Evolutionary conservation across 495 filamentous ascomycete genomes (phyloP).

Genomic region (Tetracladium setigerum): DNA sequence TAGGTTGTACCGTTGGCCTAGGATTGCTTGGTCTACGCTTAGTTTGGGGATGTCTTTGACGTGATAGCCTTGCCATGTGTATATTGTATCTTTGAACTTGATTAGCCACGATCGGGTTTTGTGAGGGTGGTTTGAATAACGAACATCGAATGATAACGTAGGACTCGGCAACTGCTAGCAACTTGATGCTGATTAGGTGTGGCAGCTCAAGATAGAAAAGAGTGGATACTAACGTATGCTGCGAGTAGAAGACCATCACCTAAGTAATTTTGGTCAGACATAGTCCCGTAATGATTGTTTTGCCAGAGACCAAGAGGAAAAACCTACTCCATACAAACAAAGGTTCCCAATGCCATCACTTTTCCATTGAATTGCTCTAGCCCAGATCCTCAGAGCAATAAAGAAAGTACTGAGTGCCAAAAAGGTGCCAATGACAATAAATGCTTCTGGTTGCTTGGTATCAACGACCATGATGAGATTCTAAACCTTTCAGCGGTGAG

Average conservation of each 20-base stretch:
- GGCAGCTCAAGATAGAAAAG: neutral
- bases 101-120: neutral
- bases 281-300: no score
- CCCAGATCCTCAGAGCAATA: neutral
- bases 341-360: neutral
- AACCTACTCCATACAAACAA: constrained; percentile 1
- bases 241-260: neutral
- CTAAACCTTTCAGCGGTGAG: no score
- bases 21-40: neutral
- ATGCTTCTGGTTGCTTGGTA: neutral
- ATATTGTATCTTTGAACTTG: constrained; percentile 1
- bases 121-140: neutral
- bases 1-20: constrained; percentile 21
- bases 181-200: neutral
- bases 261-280: neutral
- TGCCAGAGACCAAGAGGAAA: no score
- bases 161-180: neutral
- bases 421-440: neutral
- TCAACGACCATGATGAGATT: no score
- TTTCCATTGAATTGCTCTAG: neutral
- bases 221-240: neutral
- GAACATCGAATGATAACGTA: neutral
- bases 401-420: neutral
- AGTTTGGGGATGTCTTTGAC: neutral
- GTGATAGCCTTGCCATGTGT: constrained; percentile 5